Evolutionary conservation across 257 asterid species (phyloP), one percentile per base, ranked within the genome.

Genomic region (Solanum gandarillasii): DNA sequence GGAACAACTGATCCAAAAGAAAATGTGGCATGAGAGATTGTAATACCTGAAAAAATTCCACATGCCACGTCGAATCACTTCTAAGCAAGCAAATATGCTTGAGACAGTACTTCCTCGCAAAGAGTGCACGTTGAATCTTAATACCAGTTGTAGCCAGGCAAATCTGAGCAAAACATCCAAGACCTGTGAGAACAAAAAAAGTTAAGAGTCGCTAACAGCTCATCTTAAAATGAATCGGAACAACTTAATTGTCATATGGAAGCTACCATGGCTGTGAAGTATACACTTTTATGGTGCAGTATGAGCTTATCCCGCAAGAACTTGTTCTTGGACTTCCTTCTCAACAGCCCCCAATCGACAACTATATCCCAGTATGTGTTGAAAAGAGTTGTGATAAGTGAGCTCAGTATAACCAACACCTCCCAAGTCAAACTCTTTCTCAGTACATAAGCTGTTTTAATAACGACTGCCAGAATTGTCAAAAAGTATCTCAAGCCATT

Each of bases 21-120:
- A 79, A 81, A 43, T 81, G 18, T 48, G 13, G 68, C 39, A 27
- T 46, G 12, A 18, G 25, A 81, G 21, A 71, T 32, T 7, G 25
- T 27, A 38, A 43, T 91, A 96, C 98, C 98, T 94, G 94, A 96
- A 96, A 94, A 96, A 95, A 93, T 93, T 95, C 98, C 98, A 96
- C 74, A 95, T 89, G 87, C 98, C 96, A 29, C 98, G 98, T 11
- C 98, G 96, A 88, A 96, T 87, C 87, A 96, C 94, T 91, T 95
- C 98, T 67, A 95, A 87, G 92, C 94, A 92, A 78, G 98, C 89
- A 89, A 94, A 93, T 82, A 90, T 58, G 5, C 93, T 92, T 62
- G 93, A 87, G 81, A 94, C 74, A 5, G 96, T 52, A 79, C 87
- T 90, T 87, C 96, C 95, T 14, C 79, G 93, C 73, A 96, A 90